These are phyloP conservation scores for Saitozyma sp. DNA, from an alignment of 768 basidiomycete genomes.

Conservation along the genomic window DNA sequence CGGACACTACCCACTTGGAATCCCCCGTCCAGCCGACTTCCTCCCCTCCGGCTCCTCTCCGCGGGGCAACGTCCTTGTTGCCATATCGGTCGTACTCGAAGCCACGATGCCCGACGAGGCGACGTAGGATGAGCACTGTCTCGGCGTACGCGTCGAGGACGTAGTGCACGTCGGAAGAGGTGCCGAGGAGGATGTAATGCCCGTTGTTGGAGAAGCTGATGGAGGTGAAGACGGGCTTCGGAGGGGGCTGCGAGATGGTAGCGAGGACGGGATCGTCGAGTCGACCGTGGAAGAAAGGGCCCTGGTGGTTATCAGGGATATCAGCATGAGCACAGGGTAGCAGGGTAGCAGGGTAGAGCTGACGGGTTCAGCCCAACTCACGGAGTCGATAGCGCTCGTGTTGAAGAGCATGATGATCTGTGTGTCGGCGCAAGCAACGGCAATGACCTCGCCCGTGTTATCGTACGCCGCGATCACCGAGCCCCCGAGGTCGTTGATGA, in stretches of 20 bases:
- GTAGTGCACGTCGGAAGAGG: constrained; percentile 89
- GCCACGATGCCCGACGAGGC: constrained; percentile 80
- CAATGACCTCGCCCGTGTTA: constrained; percentile 39
- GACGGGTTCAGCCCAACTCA: too few relatives aligned
- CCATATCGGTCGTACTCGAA: constrained; percentile 68
- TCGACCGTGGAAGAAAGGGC: constrained; percentile 79
- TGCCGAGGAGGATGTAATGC: constrained; percentile 85
- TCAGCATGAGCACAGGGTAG: background rate
- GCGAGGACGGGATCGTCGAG: constrained; percentile 77
- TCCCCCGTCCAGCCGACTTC: constrained; percentile 95
- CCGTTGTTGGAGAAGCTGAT: constrained; percentile 87
- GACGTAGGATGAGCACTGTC: constrained; percentile 65
- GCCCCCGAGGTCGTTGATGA: constrained; percentile 46
- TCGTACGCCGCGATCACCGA: constrained; percentile 46
- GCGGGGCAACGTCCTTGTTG: constrained; percentile 59
- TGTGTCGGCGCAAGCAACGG: constrained; percentile 40
- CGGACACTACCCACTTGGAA: constrained; percentile 82
- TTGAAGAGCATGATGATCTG: constrained; percentile 44
- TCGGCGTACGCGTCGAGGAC: constrained; percentile 81
- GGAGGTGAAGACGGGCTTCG: constrained; percentile 86
- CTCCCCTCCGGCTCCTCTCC: constrained; percentile 81
- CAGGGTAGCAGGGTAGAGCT: background rate
- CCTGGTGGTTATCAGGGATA: constrained; percentile 43
- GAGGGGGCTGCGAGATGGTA: constrained; percentile 77
- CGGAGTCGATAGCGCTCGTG: constrained; percentile 30